Percentiles rank a stretch among this genome's conserved stretches.
phyloP scores from a whole-genome alignment of 805 yeast species.

The Debaryomyces prosopidis region DNA sequence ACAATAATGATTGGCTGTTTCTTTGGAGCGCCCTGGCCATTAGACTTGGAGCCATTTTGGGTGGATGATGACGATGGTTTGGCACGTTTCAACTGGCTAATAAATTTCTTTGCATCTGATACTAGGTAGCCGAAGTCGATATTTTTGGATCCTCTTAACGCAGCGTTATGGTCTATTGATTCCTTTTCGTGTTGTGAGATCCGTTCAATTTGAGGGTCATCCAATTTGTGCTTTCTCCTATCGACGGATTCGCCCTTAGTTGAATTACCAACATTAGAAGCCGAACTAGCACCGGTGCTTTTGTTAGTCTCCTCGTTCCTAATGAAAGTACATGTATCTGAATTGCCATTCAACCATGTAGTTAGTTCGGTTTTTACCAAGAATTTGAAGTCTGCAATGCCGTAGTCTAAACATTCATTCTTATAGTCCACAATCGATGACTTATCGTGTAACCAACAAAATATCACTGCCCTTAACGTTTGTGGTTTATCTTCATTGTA shows the following conservation, averaged over 20 bases:
- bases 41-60: slow-evolving; percentile 7
- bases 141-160: slow-evolving; percentile 64
- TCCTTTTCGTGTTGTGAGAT: slow-evolving; percentile 50
- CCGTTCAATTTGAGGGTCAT: slow-evolving; percentile 52
- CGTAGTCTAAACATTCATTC: slow-evolving; percentile 62
- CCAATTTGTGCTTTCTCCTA: slow-evolving; percentile 24
- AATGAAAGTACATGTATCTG: slow-evolving; percentile 55
- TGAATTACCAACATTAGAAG: not conserved
- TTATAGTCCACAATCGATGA: slow-evolving; percentile 81
- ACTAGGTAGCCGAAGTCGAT: slow-evolving; percentile 68
- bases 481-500: slow-evolving; percentile 49
- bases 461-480: slow-evolving; percentile 60
- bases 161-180: slow-evolving; percentile 58
- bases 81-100: slow-evolving; percentile 47
- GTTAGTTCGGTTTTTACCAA: slow-evolving; percentile 82
- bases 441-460: slow-evolving; percentile 77
- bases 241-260: slow-evolving; percentile 5
- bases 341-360: slow-evolving; percentile 75
- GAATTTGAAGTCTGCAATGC: slow-evolving; percentile 73
- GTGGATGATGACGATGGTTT: slow-evolving; percentile 11
- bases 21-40: slow-evolving; percentile 16
- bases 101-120: slow-evolving; percentile 62
- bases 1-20: slow-evolving; percentile 45
- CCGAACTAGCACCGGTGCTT: slow-evolving; percentile 2
- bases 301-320: slow-evolving; percentile 18